Conservation (phyloP, 2,329 filamentous ascomycete genomes). For the Cytospora schulzeri region DNA sequence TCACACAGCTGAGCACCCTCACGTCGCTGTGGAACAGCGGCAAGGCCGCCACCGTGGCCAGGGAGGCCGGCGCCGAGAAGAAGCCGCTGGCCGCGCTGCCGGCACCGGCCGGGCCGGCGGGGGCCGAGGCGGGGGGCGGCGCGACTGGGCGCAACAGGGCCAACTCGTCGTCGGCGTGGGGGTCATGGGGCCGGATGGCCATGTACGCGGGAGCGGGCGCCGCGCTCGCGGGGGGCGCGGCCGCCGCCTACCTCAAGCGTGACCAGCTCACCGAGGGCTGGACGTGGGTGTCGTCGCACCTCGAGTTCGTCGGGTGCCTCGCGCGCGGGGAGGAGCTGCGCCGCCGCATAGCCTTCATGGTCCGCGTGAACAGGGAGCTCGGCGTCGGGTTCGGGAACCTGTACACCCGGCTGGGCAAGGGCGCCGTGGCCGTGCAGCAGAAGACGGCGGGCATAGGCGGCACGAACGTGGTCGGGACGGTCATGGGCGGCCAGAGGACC, state of each 20-base stretch:
- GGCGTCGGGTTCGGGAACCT: slow-evolving; percentile 81
- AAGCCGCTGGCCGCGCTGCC: slow-evolving; percentile 40
- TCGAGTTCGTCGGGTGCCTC: slow-evolving; percentile 91
- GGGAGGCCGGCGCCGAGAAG: slow-evolving; percentile 35
- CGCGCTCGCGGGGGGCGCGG: slow-evolving; percentile 77
- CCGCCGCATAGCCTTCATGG: slow-evolving; percentile 69
- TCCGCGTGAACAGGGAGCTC: slow-evolving; percentile 64
- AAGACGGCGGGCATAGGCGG: slow-evolving; percentile 52
- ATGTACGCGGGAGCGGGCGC: slow-evolving; percentile 84
- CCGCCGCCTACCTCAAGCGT: slow-evolving; percentile 83
- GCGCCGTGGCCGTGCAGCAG: slow-evolving; percentile 53
- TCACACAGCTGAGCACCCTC: slow-evolving; percentile 66
- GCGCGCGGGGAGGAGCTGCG: slow-evolving; percentile 81
- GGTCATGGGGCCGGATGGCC: slow-evolving; percentile 81
- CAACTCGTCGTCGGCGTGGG: slow-evolving; percentile 55
- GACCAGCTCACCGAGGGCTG: slow-evolving; percentile 77
- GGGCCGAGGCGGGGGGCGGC: too few species aligned
- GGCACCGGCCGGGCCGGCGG: slow-evolving; percentile 37
- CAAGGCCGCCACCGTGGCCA: slow-evolving; percentile 35
- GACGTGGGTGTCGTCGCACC: slow-evolving; percentile 83
- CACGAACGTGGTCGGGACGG: slow-evolving; percentile 59
- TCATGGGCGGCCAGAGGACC: slow-evolving; percentile 73
- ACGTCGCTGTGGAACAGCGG: slow-evolving; percentile 63
- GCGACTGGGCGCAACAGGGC: slow-evolving; percentile 14
- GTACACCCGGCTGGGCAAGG: slow-evolving; percentile 80